These are phyloP conservation scores for Tardiomyces digboiensis DNA, from an alignment of 1,139 yeast genomes.

Conservation along the genomic window DNA sequence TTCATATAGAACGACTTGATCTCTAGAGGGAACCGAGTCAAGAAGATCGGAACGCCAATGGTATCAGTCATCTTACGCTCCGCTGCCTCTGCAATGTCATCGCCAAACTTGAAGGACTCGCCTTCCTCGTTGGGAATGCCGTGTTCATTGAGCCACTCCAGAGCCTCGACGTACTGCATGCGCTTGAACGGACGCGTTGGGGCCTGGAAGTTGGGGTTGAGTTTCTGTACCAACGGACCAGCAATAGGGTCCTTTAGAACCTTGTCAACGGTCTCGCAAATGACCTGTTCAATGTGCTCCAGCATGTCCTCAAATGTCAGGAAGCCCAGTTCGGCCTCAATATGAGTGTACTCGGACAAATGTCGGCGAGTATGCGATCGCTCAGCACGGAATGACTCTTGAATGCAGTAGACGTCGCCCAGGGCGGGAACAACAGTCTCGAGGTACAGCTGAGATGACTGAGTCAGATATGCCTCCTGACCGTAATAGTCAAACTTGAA, in stretches of 20 bases:
- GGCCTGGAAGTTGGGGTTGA: constrained; percentile 82
- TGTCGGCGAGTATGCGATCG: constrained; percentile 99
- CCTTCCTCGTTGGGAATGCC: constrained; percentile 93
- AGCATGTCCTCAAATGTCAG: constrained; percentile 79
- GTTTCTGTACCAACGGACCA: constrained; percentile 80
- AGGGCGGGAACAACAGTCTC: constrained; percentile 95
- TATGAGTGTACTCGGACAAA: constrained; percentile 92
- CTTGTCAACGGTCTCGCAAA: constrained; percentile 60
- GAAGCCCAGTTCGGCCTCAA: constrained; percentile 91
- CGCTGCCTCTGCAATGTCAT: constrained; percentile 98
- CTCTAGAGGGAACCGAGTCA: constrained; percentile 93
- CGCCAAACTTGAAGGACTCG: constrained; percentile 88
- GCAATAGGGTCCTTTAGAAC: constrained; percentile 86
- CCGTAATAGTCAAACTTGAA: constrained; percentile 94
- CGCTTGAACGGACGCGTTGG: constrained; percentile 86
- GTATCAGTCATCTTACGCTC: constrained; percentile 98
- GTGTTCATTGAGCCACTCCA: constrained; percentile 95
- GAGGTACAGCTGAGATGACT: constrained; percentile 92
- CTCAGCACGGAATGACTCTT: constrained; percentile 99
- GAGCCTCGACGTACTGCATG: constrained; percentile 83
- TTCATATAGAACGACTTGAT: constrained; percentile 98
- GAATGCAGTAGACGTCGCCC: constrained; percentile 96
- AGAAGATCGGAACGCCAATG: constrained; percentile 83
- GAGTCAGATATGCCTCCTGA: constrained; percentile 94
- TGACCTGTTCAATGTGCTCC: constrained; percentile 71